phyloP scores from a whole-genome alignment of 164 flowering plant genomes.

The Cinnamomum chago region DNA sequence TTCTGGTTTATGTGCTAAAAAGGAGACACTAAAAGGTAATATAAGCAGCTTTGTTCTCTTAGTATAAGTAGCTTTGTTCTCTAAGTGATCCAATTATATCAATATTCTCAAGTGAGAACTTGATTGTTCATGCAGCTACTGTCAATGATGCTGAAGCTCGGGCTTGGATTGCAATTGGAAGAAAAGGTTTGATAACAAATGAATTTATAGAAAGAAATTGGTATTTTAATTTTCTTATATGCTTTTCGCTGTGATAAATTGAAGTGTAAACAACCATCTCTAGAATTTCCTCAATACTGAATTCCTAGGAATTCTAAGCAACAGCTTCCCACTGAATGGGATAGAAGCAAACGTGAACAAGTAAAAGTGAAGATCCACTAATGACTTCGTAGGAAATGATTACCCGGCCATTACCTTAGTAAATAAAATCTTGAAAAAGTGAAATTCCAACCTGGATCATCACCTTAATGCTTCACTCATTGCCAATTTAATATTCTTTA shows the following conservation, averaged over 20 bases:
- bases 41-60: neutral
- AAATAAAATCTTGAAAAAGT: too few relatives aligned
- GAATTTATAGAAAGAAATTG: neutral
- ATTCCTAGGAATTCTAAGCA: too few relatives aligned
- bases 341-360: too few relatives aligned
- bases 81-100: neutral
- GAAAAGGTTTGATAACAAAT: conserved; percentile 37
- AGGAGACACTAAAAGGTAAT: conserved; percentile 44
- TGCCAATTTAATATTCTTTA: too few relatives aligned
- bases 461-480: too few relatives aligned
- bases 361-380: too few relatives aligned
- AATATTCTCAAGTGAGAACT: neutral
- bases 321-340: too few relatives aligned
- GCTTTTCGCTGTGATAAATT: neutral
- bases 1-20: conserved; percentile 69
- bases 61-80: neutral
- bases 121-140: conserved; percentile 33
- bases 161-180: conserved; percentile 85
- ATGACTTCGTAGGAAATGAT: too few relatives aligned
- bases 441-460: too few relatives aligned
- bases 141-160: conserved; percentile 44
- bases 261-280: neutral
- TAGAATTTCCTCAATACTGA: too few relatives aligned
- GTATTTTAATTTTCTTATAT: neutral
- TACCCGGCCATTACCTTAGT: too few relatives aligned